phyloP scores from a whole-genome alignment of 441 rosid species.

The Dalechampia spathulata region DNA sequence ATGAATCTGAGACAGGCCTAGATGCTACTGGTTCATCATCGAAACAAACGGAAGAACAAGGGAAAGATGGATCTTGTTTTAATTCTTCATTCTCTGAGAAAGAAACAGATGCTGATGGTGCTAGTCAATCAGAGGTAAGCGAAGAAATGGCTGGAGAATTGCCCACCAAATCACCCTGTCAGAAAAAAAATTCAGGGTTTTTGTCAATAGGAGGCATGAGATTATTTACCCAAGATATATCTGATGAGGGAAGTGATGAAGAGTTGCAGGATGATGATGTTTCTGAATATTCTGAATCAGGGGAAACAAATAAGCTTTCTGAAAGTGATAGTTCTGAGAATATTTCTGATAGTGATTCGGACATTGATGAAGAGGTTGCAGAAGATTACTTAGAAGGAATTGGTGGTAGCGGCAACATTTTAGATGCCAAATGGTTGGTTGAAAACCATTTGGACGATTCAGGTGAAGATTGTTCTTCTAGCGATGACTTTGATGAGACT shows the following conservation, averaged over 20 bases:
- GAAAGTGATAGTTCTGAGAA: conserved; percentile 42
- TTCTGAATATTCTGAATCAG: conserved; percentile 34
- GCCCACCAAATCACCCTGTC: conserved; percentile 21
- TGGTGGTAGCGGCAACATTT: conserved; percentile 55
- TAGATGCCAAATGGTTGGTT: conserved; percentile 57
- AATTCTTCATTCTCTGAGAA: conserved; percentile 27
- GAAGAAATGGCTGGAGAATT: conserved; percentile 33
- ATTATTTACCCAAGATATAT: conserved; percentile 58
- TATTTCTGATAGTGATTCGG: conserved; percentile 41
- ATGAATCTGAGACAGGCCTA: conserved; percentile 39
- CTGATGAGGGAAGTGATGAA: conserved; percentile 48
- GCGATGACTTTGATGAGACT: conserved; percentile 40
- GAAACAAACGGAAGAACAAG: conserved; percentile 37
- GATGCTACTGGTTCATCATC: conserved; percentile 37
- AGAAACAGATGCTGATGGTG: conserved; percentile 27
- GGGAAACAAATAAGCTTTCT: conserved; percentile 27
- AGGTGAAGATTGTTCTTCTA: conserved; percentile 47
- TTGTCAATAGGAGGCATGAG: conserved; percentile 62
- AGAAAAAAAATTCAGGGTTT: conserved; percentile 45
- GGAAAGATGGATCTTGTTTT: conserved; percentile 22
- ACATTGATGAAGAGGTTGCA: conserved; percentile 74
- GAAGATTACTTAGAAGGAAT: conserved; percentile 81
- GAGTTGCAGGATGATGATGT: conserved; percentile 36
- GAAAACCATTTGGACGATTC: conserved; percentile 40
- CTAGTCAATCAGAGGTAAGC: conserved; percentile 12